A percentile compares a stretch with the other conserved stretches of the same genome.
Conservation (phyloP, 495 filamentous ascomycete species). For the Xylaria grammica region DNA sequence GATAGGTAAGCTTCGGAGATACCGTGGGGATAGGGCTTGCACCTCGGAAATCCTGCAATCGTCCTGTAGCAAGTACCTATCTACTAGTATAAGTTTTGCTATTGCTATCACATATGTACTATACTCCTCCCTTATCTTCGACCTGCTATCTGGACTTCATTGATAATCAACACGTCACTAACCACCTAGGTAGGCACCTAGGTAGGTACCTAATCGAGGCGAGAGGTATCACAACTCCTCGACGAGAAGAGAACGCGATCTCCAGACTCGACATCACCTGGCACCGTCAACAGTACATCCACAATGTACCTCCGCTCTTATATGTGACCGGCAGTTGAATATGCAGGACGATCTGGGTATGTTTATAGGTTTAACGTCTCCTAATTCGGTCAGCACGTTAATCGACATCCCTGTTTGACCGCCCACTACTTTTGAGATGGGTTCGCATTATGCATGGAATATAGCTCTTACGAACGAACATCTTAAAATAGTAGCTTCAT, state of each 20-base stretch:
- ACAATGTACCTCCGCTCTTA: not conserved
- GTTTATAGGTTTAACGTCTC: no score
- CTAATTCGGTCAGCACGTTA: slow-evolving; percentile 1
- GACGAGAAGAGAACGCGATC: no score
- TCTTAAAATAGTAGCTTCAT: not conserved
- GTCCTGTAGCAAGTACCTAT: no score
- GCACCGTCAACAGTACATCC: not conserved
- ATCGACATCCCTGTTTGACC: slow-evolving; percentile 1
- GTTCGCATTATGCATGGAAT: not conserved
- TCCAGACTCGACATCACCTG: not conserved
- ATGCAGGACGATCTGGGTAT: no score
- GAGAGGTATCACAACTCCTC: no score
- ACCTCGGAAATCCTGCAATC: not conserved
- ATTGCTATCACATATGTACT: no score
- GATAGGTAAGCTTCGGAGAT: not conserved
- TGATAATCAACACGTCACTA: no score
- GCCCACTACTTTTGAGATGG: not conserved
- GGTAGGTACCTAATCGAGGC: no score
- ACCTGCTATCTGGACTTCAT: no score
- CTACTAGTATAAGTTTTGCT: no score
- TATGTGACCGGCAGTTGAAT: slow-evolving; percentile 2
- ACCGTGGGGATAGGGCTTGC: slow-evolving; percentile 17
- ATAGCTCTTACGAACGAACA: not conserved
- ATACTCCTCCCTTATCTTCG: no score
- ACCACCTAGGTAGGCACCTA: no score